Percentiles rank a stretch among this genome's conserved stretches.
Conservation (phyloP, 805 yeast species). For the Yarrowia sp. region DNA sequence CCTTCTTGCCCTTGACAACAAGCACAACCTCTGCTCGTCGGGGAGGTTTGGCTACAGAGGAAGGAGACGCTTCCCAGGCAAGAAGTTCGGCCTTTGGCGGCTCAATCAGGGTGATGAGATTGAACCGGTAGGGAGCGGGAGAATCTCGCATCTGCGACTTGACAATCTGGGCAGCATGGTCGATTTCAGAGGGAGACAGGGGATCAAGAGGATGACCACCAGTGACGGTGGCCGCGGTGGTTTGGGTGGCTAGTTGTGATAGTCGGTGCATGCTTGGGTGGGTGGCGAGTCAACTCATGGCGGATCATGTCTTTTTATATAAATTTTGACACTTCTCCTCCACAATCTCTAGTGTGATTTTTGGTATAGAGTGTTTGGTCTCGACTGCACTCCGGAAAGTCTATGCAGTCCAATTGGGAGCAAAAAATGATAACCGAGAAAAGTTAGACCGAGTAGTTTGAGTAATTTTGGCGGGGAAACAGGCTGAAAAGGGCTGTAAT, state of each 20-base stretch:
- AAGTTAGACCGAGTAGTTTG: background rate
- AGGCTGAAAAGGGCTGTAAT: too few relatives aligned
- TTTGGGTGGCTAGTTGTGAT: slow-evolving; percentile 12
- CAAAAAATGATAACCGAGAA: slow-evolving; percentile 31
- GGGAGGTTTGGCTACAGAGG: slow-evolving; percentile 55
- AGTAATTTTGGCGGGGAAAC: too few relatives aligned
- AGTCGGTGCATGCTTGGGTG: slow-evolving; percentile 16
- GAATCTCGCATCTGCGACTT: slow-evolving; percentile 11
- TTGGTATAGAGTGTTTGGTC: too few relatives aligned
- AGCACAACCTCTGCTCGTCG: slow-evolving; percentile 72
- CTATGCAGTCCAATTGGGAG: slow-evolving; percentile 28
- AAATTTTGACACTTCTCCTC: too few relatives aligned
- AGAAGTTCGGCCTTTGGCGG: slow-evolving; percentile 16
- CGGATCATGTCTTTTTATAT: background rate
- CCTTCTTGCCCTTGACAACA: slow-evolving; percentile 63
- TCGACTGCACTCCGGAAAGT: background rate
- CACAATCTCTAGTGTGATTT: background rate
- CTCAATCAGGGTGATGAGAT: slow-evolving; percentile 28
- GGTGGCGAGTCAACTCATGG: background rate
- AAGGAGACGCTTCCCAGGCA: slow-evolving; percentile 21
- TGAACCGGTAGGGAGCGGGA: slow-evolving; percentile 5
- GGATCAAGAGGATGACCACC: slow-evolving; percentile 28
- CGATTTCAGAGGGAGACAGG: slow-evolving; percentile 19
- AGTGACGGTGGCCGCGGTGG: slow-evolving; percentile 17
- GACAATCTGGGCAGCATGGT: slow-evolving; percentile 21